Base-by-base conservation (phyloP, 495 filamentous ascomycete genomes). In the Tuber magnatum region DNA sequence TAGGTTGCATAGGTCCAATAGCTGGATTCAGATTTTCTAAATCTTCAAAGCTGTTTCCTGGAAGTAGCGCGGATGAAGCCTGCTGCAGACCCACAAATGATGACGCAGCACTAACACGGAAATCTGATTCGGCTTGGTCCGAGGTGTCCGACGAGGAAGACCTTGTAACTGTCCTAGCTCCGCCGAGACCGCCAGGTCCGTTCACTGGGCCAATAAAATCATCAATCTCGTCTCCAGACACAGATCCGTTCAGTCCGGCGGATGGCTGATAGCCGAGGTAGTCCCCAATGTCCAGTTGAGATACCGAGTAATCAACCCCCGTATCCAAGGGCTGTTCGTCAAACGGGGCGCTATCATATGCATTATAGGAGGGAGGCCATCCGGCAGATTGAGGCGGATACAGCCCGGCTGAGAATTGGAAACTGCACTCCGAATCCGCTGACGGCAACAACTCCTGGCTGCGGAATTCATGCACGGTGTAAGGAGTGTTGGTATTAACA, bases 101-200 rank as follows among this genome's bases (percentile, higher is more conserved):
- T 41, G 80, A 80, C 48, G 81, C 78, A 16, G 81, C 78, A 46
- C 81, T 82, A 71, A 82, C 69, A 68, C 80, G 77, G 51, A 82
- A 82, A n/a, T 82, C 81, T 42, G 80, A 81, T 71, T 82, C 81
- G 61, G 74, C 80, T 73, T 82, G 80, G 74, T 82, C 81, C 10
- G 81, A 82, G 28, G 81, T 79, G 68, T 79, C 80, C 70, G 81
- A 82, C 61, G 81, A 81, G 38, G 81, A 78, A 44, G 78, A 74
- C 35, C 81, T 76, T 70, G 79, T 82, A 40, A 70, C 69, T 43
- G 71, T 77, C 42, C 73, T 73, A 46, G 80, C 80, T n/a, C 73
- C 73, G 65, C 74, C 77, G 28, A 76, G 68, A 69, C 77, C 77
- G 39, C 81, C 82, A 32, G 78, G 77, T 35, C 78, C 78, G 71